phyloP scores from a whole-genome alignment of 2,329 filamentous ascomycete genomes.

The Colletotrichum destructivum region DNA sequence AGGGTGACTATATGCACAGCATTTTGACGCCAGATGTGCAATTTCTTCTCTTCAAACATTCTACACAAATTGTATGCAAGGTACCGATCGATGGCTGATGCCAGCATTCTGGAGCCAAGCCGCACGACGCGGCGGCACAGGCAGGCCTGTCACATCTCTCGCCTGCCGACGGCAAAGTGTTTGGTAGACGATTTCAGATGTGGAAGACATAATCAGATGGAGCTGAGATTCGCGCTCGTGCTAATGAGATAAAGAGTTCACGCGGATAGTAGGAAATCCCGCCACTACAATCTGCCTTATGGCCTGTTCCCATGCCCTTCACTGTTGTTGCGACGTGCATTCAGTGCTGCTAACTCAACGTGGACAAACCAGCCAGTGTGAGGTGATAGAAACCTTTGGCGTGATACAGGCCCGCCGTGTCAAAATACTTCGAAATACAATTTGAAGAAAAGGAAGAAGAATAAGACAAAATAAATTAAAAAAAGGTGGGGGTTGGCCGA shows the following conservation, averaged over 20 bases:
- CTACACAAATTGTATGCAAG: constrained; percentile 13
- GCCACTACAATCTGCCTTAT: constrained; percentile 17
- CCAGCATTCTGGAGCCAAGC: background rate
- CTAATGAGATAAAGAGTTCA: background rate
- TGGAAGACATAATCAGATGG: background rate
- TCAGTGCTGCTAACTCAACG: constrained; percentile 1
- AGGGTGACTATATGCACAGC: constrained; percentile 14
- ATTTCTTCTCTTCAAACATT: background rate
- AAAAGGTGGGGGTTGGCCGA: background rate
- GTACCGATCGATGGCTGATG: constrained; percentile 9
- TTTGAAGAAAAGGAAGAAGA: background rate
- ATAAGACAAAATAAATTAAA: background rate
- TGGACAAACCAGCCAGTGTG: background rate
- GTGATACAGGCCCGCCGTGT: background rate
- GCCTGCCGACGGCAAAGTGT: background rate
- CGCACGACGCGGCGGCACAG: constrained; percentile 7
- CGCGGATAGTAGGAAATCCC: constrained; percentile 10
- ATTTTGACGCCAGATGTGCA: constrained; percentile 24
- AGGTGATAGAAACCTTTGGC: background rate
- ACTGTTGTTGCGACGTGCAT: constrained; percentile 1
- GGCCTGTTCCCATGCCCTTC: constrained; percentile 19
- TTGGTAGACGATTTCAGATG: background rate
- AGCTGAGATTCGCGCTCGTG: background rate
- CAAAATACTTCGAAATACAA: background rate
- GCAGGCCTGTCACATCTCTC: background rate